These are phyloP conservation scores for Colletotrichum tanaceti DNA, from an alignment of 2,329 filamentous ascomycete genomes.

Conservation along the genomic window DNA sequence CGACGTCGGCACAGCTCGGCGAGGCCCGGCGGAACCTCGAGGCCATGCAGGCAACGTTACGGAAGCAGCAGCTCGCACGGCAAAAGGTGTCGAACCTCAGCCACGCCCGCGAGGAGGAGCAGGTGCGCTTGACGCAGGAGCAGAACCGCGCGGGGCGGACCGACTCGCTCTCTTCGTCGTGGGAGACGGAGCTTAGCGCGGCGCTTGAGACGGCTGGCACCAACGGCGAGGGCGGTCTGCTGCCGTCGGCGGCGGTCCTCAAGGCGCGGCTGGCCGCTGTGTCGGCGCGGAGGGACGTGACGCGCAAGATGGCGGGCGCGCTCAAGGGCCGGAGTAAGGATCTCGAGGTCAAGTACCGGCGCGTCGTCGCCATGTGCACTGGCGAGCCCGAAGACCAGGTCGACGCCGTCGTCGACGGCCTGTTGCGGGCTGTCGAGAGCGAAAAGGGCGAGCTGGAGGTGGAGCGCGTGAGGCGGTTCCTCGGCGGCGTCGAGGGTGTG, in stretches of 20 bases:
- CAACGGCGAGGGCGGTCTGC: slow-evolving; percentile 54
- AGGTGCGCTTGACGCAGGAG: slow-evolving; percentile 60
- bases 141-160: slow-evolving; percentile 53
- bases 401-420: slow-evolving; percentile 80
- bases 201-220: slow-evolving; percentile 53
- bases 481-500: slow-evolving; percentile 80
- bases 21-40: slow-evolving; percentile 82
- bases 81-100: slow-evolving; percentile 83
- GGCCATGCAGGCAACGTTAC: slow-evolving; percentile 73
- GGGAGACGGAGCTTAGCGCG: slow-evolving; percentile 65
- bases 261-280: slow-evolving; percentile 78
- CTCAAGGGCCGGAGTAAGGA: slow-evolving; percentile 85
- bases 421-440: slow-evolving; percentile 90
- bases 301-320: slow-evolving; percentile 74
- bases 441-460: slow-evolving; percentile 83
- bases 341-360: slow-evolving; percentile 86
- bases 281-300: slow-evolving; percentile 72
- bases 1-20: slow-evolving; percentile 81
- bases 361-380: slow-evolving; percentile 88
- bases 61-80: slow-evolving; percentile 72
- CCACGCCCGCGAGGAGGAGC: slow-evolving; percentile 78
- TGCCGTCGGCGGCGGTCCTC: slow-evolving; percentile 72
- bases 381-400: slow-evolving; percentile 81
- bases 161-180: slow-evolving; percentile 61
- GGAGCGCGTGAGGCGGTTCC: slow-evolving; percentile 79